A percentile compares a stretch with the other conserved stretches of the same genome.
phyloP scores from a whole-genome alignment of 768 basidiomycete genomes.

The Naganishia vishniacii region DNA sequence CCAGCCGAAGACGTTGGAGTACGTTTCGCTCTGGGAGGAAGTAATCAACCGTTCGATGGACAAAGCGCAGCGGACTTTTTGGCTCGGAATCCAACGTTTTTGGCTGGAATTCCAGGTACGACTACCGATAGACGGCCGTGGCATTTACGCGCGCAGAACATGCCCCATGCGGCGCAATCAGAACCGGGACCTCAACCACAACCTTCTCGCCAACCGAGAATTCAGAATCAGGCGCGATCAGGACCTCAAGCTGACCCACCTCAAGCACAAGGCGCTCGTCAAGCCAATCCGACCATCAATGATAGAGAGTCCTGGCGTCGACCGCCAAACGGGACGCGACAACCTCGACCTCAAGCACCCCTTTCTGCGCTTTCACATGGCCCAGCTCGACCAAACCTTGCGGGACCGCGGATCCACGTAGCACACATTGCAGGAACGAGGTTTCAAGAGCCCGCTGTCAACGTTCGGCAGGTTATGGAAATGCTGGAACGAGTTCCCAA shows the following conservation, averaged over 20 bases:
- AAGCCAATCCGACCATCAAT: too few relatives aligned
- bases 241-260: not conserved
- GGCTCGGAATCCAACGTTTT: not conserved
- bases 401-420: not conserved
- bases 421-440: not conserved
- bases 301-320: not conserved
- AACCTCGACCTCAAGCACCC: not conserved
- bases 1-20: constrained; percentile 1
- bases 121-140: constrained; percentile 7
- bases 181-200: not conserved
- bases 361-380: not conserved
- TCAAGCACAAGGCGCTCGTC: not conserved
- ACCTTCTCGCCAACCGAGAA: too few relatives aligned
- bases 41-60: not conserved
- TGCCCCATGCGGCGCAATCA: not conserved
- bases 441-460: not conserved
- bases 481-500: constrained; percentile 6
- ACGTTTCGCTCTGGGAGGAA: not conserved
- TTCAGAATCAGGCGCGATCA: not conserved
- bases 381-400: not conserved
- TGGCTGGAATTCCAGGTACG: constrained; percentile 11
- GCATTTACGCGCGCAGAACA: constrained; percentile 11
- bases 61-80: not conserved
- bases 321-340: not conserved
- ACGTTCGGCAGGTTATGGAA: constrained; percentile 1